These are phyloP conservation scores for Auriscalpium vulgare DNA, from an alignment of 768 basidiomycete genomes.

Conservation along the genomic window DNA sequence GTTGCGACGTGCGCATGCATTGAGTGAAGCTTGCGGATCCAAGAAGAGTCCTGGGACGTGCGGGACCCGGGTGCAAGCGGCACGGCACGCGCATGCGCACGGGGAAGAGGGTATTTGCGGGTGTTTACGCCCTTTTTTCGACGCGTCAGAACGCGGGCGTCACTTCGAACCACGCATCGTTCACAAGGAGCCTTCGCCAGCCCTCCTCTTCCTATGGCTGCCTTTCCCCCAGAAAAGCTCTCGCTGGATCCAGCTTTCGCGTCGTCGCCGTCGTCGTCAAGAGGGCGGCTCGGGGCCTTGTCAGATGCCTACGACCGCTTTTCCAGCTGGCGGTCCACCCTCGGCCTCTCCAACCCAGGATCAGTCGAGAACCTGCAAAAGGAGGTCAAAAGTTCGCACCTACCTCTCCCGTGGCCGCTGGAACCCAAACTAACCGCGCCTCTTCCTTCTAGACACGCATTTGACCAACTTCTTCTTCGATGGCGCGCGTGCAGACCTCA, in stretches of 20 bases:
- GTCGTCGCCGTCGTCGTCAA: neutral
- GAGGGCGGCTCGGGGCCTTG: conserved; percentile 23
- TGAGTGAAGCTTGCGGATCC: no score
- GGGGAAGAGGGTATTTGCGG: neutral
- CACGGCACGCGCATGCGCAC: no score
- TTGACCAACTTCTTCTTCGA: conserved; percentile 95
- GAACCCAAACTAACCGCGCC: neutral
- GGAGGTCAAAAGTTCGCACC: conserved; percentile 76
- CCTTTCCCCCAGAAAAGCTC: conserved; percentile 5
- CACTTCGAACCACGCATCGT: conserved; percentile 1
- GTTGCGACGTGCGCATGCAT: no score
- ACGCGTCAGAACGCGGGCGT: conserved; percentile 2
- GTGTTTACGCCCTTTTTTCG: conserved; percentile 9
- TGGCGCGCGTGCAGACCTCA: conserved; percentile 92
- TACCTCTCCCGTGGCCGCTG: neutral
- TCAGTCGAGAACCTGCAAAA: conserved; percentile 87
- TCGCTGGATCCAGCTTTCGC: neutral
- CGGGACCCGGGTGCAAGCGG: neutral
- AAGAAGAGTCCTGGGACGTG: neutral
- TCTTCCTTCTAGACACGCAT: conserved; percentile 59
- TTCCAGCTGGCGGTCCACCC: conserved; percentile 70
- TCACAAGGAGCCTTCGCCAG: neutral
- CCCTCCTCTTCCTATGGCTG: conserved; percentile 5
- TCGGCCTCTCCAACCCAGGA: conserved; percentile 87
- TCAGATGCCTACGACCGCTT: conserved; percentile 64